These are phyloP conservation scores for Acanthamoeba lenticulata DNA, from an alignment of 208 protist genomes.

Conservation along the genomic window DNA sequence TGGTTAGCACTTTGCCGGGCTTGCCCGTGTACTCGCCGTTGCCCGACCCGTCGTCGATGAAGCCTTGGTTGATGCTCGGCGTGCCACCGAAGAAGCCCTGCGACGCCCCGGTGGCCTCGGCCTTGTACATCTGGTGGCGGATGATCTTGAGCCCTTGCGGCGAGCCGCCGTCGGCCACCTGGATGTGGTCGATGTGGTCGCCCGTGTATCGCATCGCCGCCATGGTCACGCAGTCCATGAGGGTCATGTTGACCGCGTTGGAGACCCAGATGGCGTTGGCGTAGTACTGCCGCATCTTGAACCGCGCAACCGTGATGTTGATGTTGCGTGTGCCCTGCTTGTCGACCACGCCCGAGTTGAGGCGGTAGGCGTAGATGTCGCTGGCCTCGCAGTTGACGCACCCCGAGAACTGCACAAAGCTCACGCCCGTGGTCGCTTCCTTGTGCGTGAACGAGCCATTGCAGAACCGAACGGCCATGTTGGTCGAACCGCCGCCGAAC, in stretches of 20 bases:
- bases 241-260: background rate
- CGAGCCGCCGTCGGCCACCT: background rate
- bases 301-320: background rate
- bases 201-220: background rate
- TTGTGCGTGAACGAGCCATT: no score
- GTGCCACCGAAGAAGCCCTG: background rate
- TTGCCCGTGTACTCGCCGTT: background rate
- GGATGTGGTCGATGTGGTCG: background rate
- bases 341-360: background rate
- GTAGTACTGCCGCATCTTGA: background rate
- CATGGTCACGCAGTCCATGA: background rate
- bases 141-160: background rate
- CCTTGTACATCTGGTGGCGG: no score
- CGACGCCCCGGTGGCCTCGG: background rate
- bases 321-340: background rate
- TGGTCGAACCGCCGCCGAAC: no score
- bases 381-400: background rate
- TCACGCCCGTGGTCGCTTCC: no score
- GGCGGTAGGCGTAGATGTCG: background rate
- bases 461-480: no score
- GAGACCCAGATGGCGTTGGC: background rate
- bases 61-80: background rate
- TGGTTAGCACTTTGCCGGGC: background rate
- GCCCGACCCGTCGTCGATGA: background rate
- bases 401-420: background rate